Base-by-base conservation (phyloP, 2,329 filamentous ascomycete species). In the Botryosphaeria dothidea region DNA sequence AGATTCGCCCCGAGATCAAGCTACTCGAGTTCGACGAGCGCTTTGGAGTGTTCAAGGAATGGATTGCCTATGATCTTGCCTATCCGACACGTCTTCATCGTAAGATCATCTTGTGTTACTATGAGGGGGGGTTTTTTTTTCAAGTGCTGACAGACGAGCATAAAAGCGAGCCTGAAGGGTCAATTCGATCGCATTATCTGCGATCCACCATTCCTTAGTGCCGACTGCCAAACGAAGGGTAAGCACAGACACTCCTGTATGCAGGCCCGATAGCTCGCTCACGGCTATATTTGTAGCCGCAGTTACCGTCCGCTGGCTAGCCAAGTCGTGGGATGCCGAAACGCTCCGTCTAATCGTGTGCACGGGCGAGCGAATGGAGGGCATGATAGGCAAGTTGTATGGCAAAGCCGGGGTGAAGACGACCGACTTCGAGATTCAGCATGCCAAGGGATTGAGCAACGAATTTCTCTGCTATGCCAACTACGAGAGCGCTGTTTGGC, bases 191-290 rank as follows among this genome's bases (percentile, higher is more conserved):
- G 87, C 62, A 84, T 94, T 66, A 89, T 93, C 63, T 86, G 85
- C 69, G 92, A 95, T 73, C 92, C 92, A 8, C 92, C 92, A 0
- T 94, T 94, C 74, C 81, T 94, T 38, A 92, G 87, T 74, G 85
- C 90, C 67, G 90, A 94, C 72, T 94, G 91, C 74, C 90, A 94
- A 75, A 92, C 90, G 0, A 93, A 92, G 81, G 82, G 89, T 90
- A 70, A 15, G 17, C 62, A 27, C 43, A 29, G 17, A 4, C 17
- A 5, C 27, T 21, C 21, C 36, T 17, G 38, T n/a, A 23, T 13
- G n/a, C n/a, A n/a, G n/a, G n/a, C n/a, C 23, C 23, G 3, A 17
- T 17, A 7, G 21, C 36, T 13, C 45, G 15, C 25, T 38, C 17
- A 48, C 31, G 13, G 15, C 31, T 9, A 29, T 21, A 7, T 4